Evolutionary conservation across 352 stramenopile genomes (phyloP), one percentile per base, ranked within the genome.

Genomic region (Phytophthora palmivora): DNA sequence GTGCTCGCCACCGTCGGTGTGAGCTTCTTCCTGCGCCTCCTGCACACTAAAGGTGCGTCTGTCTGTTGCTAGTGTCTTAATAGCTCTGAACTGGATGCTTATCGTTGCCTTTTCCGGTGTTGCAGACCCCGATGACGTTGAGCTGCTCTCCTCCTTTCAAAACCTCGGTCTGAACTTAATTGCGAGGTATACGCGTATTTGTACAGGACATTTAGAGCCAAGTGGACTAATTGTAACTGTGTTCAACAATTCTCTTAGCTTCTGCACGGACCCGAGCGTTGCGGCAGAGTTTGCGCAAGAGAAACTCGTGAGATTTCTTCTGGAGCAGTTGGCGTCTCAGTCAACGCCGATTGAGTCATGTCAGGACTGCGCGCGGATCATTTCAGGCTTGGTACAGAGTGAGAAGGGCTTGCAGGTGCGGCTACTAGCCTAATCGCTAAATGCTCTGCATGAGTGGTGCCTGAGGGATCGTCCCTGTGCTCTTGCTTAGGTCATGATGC

Each of bases 91-190:
- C 9, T 16, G 32, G 7, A 30, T 7, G 18, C 15, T 37, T 18
- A 30, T 16, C 10, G 9, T 1, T 19, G 45, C 44, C 15, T 36
- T 18, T 61, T 67, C 21, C 7, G 49, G 9, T 52, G 43, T 47
- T 62, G 36, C 42, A 91, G 77, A 72, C n/a, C 62, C 74, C 15
- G 66, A 83, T 19, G 65, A 79, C 2, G 48, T 76, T 28, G 81
- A 78, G 51, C 63, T 44, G 12, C 61, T 92, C 38, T 94, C 85
- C 21, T 80, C 84, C 7, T 95, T 91, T 55, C 87, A 91, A 61
- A 79, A 56, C 12, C 73, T 95, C 1, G 87, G 84, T 7, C 71
- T 95, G 32, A 94, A 89, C 18, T 71, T 95, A 33, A 93, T 95
- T 42, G 83, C 87, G 15, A 93, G 79, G 84, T 93, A 52, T n/a